Evolutionary conservation across 2,329 filamentous ascomycete genomes (phyloP).

Genomic region (Dothistroma septosporum): DNA sequence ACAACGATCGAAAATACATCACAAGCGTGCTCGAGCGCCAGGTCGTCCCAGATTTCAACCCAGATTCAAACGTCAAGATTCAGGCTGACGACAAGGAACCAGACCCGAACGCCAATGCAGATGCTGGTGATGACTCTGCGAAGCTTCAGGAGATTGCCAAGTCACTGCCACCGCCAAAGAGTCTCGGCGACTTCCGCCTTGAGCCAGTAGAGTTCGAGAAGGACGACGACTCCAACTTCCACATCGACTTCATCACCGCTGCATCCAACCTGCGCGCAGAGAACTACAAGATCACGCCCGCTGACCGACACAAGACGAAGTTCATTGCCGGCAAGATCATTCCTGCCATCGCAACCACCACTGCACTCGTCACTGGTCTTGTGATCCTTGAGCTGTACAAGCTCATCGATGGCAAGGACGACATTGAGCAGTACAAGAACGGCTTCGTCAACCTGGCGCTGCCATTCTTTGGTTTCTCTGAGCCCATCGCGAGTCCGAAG

Average conservation of each 20-base stretch:
- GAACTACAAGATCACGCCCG: conserved; percentile 94
- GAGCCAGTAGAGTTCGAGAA: conserved; percentile 96
- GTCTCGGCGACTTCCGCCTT: conserved; percentile 81
- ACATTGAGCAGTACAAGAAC: conserved; percentile 98
- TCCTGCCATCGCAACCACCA: conserved; percentile 95
- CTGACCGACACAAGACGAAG: conserved; percentile 96
- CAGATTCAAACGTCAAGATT: conserved; percentile 88
- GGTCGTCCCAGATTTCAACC: conserved; percentile 92
- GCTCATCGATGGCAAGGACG: conserved; percentile 90
- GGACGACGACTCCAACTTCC: conserved; percentile 94
- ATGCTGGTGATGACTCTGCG: conserved; percentile 61
- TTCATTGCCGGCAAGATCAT: conserved; percentile 99
- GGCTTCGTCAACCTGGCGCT: conserved; percentile 95
- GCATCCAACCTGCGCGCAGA: conserved; percentile 94
- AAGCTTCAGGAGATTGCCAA: conserved; percentile 69
- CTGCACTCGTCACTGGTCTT: conserved; percentile 87
- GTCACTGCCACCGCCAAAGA: conserved; percentile 72
- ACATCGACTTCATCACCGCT: conserved; percentile 98
- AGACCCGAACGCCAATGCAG: conserved; percentile 70
- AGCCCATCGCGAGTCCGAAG: conserved; percentile 91
- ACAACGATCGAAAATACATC: conserved; percentile 65
- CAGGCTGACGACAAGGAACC: conserved; percentile 94
- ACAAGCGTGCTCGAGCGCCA: conserved; percentile 79
- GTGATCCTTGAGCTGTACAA: conserved; percentile 94
- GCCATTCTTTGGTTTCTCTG: conserved; percentile 97